Percentiles rank a stretch among this genome's conserved stretches.
phyloP scores from a whole-genome alignment of 306 rosid species.

The Citrullus mucosospermus region DNA sequence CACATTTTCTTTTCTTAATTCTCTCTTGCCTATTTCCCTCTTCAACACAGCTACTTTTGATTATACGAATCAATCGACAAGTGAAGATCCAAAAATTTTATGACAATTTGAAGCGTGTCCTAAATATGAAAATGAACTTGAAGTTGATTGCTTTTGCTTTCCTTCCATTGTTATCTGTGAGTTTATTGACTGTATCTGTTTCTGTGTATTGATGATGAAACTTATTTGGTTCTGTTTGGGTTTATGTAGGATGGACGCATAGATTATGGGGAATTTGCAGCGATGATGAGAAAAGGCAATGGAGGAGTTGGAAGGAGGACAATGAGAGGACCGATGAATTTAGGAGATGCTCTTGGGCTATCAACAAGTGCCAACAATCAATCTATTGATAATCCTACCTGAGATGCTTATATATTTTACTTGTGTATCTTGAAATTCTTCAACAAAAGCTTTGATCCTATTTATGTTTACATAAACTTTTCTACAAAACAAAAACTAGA shows the following conservation, averaged over 20 bases:
- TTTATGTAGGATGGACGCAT: slow-evolving; percentile 30
- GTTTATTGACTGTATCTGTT: not conserved
- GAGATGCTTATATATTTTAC: not conserved
- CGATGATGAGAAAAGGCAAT: slow-evolving; percentile 45
- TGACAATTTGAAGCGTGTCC: not conserved
- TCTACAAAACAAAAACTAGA: not conserved
- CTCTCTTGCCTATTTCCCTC: not conserved
- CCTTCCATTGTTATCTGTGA: not conserved
- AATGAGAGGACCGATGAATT: slow-evolving; percentile 25
- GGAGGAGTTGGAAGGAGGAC: slow-evolving; percentile 38
- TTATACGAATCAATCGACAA: not conserved
- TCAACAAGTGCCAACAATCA: slow-evolving; percentile 5
- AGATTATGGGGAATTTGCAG: slow-evolving; percentile 34
- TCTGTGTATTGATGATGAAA: not conserved
- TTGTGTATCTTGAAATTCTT: not conserved
- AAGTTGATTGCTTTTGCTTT: not conserved
- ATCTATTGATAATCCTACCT: slow-evolving; percentile 3
- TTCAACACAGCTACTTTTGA: not conserved
- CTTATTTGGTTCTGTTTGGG: not conserved
- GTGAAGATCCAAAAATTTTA: not conserved
- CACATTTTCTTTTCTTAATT: not conserved
- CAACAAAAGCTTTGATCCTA: not conserved
- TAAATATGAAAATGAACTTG: not conserved
- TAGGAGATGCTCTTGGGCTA: slow-evolving; percentile 30
- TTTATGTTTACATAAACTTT: not conserved